Evolutionary conservation across 257 asterid genomes (phyloP).

Genomic region (Schizonepeta tenuifolia): DNA sequence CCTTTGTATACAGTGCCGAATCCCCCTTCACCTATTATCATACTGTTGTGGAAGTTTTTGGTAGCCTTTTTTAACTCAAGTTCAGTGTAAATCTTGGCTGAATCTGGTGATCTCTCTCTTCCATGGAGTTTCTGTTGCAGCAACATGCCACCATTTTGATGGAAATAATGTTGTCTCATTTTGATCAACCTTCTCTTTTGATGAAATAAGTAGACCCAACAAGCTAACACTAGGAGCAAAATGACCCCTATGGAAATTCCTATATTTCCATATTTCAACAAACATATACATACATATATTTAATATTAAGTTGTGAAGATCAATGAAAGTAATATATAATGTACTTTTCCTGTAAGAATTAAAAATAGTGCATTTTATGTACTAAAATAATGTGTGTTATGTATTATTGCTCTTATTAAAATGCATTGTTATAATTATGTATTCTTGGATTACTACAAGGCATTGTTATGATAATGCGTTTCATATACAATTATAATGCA

Average conservation of each 20-base stretch:
- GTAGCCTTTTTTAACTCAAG: slow-evolving; percentile 31
- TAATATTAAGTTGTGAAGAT: too few species aligned
- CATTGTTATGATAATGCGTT: too few species aligned
- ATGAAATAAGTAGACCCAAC: slow-evolving; percentile 22
- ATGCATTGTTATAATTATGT: too few species aligned
- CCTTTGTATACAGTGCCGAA: slow-evolving; percentile 18
- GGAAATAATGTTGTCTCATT: slow-evolving; percentile 5
- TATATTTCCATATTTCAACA: not conserved
- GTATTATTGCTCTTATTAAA: too few species aligned
- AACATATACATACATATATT: not conserved
- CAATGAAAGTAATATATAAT: too few species aligned
- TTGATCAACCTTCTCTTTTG: slow-evolving; percentile 22
- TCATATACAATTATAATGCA: too few species aligned
- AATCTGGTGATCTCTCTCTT: not conserved
- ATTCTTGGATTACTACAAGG: too few species aligned
- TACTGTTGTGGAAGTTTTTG: slow-evolving; percentile 17
- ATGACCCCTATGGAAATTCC: slow-evolving; percentile 28
- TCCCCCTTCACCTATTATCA: slow-evolving; percentile 29
- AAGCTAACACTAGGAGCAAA: slow-evolving; percentile 17
- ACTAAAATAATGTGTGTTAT: too few species aligned
- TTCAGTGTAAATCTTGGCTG: slow-evolving; percentile 2
- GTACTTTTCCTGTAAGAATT: too few species aligned
- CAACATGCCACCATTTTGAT: slow-evolving; percentile 27
- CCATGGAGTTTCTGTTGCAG: slow-evolving; percentile 27
- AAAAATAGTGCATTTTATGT: too few species aligned